Conservation (phyloP, 2,329 filamentous ascomycete genomes). For the Rosellinia necatrix region DNA sequence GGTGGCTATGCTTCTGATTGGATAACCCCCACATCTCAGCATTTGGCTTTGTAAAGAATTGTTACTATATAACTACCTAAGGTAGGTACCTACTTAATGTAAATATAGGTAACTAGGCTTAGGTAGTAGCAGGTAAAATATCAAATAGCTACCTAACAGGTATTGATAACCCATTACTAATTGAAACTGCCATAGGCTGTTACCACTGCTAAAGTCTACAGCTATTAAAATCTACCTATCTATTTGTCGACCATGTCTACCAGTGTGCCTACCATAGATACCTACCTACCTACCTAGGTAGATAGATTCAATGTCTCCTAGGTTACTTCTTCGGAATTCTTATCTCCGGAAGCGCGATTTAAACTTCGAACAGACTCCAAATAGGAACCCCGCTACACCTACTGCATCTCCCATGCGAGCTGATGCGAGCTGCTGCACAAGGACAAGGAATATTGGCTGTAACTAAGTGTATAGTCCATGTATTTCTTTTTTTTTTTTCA, state of each 20-base stretch:
- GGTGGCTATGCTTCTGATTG: not conserved
- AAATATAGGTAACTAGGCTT: too few species aligned
- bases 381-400: not conserved
- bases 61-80: too few species aligned
- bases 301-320: too few species aligned
- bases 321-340: too few species aligned
- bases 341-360: constrained; percentile 24
- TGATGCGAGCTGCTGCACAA: not conserved
- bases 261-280: not conserved
- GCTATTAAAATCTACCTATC: too few species aligned
- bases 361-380: constrained; percentile 1
- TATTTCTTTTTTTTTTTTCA: not conserved
- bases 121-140: too few species aligned
- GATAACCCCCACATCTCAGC: not conserved
- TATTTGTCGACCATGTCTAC: not conserved
- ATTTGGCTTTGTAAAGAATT: not conserved
- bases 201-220: too few species aligned
- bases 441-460: not conserved
- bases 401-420: not conserved
- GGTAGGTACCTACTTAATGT: too few species aligned
- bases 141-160: too few species aligned
- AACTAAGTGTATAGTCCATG: not conserved
- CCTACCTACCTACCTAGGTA: not conserved
- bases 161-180: too few species aligned
- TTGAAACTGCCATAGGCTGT: too few species aligned